Evolutionary conservation across 352 stramenopile species (phyloP).

Genomic region (Phytophthora pistaciae): DNA sequence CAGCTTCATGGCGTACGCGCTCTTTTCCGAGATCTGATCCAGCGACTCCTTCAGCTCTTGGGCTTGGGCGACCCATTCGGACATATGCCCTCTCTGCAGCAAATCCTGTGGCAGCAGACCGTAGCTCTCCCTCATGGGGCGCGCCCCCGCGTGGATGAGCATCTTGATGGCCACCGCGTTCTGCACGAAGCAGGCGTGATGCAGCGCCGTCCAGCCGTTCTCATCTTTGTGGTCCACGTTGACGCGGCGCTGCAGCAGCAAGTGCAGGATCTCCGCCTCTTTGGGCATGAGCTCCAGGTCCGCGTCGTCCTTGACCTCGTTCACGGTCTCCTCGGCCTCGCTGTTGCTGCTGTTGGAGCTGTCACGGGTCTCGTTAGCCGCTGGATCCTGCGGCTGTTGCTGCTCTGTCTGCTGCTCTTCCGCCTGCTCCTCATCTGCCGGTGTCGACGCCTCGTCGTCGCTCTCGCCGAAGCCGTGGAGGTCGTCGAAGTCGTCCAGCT

Average conservation of each 20-base stretch:
- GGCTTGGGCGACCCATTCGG: slow-evolving; percentile 72
- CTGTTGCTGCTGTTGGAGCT: slow-evolving; percentile 30
- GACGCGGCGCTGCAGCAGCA: slow-evolving; percentile 75
- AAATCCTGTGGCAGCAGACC: slow-evolving; percentile 85
- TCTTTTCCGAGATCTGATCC: slow-evolving; percentile 72
- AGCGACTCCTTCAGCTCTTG: slow-evolving; percentile 82
- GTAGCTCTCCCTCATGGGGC: slow-evolving; percentile 75
- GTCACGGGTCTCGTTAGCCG: slow-evolving; percentile 6
- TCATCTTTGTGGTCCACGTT: slow-evolving; percentile 88
- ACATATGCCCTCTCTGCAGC: slow-evolving; percentile 70
- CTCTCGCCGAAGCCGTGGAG: slow-evolving; percentile 32
- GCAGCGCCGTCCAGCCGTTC: slow-evolving; percentile 85
- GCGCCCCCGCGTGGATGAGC: slow-evolving; percentile 75
- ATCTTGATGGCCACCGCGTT: slow-evolving; percentile 78
- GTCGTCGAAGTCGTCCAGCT: slow-evolving; percentile 58
- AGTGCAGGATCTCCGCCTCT: slow-evolving; percentile 78
- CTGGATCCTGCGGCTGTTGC: background rate
- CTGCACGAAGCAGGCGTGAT: slow-evolving; percentile 84
- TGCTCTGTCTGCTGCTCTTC: slow-evolving; percentile 15
- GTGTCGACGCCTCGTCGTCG: slow-evolving; percentile 32
- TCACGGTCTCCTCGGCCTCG: slow-evolving; percentile 42
- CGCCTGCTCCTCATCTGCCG: background rate
- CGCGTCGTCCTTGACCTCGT: slow-evolving; percentile 59
- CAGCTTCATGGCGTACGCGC: slow-evolving; percentile 73
- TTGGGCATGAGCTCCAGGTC: slow-evolving; percentile 70